phyloP scores from a whole-genome alignment of 192 early-diverging fungal species.

The Backusella morwellensis region DNA sequence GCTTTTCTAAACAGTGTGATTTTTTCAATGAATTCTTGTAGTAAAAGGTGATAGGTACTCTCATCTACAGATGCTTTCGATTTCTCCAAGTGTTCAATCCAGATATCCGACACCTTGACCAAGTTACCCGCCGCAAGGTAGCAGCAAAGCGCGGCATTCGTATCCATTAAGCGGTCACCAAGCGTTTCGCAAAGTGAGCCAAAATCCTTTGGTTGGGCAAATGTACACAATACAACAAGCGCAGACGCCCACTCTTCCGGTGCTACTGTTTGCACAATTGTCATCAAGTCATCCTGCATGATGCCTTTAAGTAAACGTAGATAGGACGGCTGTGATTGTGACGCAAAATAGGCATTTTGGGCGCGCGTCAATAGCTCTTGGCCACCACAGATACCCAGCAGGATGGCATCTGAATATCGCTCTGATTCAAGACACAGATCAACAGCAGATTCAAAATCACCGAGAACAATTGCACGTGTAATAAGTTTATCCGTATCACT shows the following conservation, averaged over 20 bases:
- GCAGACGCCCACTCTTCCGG: conserved; percentile 90
- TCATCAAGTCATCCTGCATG: conserved; percentile 70
- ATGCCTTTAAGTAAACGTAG: conserved; percentile 81
- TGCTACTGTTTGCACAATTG: conserved; percentile 74
- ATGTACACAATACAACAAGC: conserved; percentile 91
- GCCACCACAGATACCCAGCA: conserved; percentile 84
- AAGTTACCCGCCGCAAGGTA: conserved; percentile 80
- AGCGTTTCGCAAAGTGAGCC: conserved; percentile 61
- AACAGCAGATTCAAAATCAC: conserved; percentile 91
- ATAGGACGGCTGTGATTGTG: conserved; percentile 62
- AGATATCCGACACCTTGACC: conserved; percentile 78
- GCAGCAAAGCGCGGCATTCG: conserved; percentile 65
- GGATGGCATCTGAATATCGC: conserved; percentile 57
- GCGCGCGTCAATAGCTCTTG: conserved; percentile 27
- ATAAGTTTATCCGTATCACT: conserved; percentile 76
- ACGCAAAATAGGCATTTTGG: conserved; percentile 76
- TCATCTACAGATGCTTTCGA: not conserved
- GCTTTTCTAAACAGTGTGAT: conserved; percentile 90
- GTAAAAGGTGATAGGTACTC: not conserved
- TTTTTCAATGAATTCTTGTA: conserved; percentile 87
- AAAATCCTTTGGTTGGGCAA: conserved; percentile 83
- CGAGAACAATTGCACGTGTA: conserved; percentile 79
- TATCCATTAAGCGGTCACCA: conserved; percentile 56
- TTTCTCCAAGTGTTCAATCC: conserved; percentile 63
- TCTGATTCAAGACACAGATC: conserved; percentile 78